A percentile compares a stretch with the other conserved stretches of the same genome.
Conservation (phyloP, 2,329 filamentous ascomycete genomes). For the Passalora sequoiae region DNA sequence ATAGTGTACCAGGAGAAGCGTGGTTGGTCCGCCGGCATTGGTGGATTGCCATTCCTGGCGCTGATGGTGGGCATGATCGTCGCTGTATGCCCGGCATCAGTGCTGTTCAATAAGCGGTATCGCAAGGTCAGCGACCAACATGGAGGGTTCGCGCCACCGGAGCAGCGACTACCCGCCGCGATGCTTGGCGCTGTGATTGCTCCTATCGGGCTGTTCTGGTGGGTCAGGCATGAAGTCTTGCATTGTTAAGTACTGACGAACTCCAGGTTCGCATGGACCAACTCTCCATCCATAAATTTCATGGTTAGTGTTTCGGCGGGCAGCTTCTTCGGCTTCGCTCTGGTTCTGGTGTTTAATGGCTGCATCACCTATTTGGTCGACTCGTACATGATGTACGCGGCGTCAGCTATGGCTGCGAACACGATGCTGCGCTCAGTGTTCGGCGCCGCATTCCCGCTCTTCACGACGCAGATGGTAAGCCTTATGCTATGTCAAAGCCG, state of each 20-base stretch:
- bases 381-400: slow-evolving; percentile 52
- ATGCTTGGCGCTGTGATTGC: slow-evolving; percentile 59
- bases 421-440: slow-evolving; percentile 73
- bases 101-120: slow-evolving; percentile 50
- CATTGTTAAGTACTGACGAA: too few species aligned
- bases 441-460: slow-evolving; percentile 75
- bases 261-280: slow-evolving; percentile 66
- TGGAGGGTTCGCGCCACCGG: slow-evolving; percentile 56
- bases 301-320: slow-evolving; percentile 45
- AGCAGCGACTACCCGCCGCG: slow-evolving; percentile 57
- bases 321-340: slow-evolving; percentile 51
- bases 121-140: slow-evolving; percentile 39
- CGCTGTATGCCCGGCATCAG: slow-evolving; percentile 48
- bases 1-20: slow-evolving; percentile 58
- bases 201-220: slow-evolving; percentile 43
- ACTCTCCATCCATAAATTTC: slow-evolving; percentile 52
- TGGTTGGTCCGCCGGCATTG: slow-evolving; percentile 55
- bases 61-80: slow-evolving; percentile 63
- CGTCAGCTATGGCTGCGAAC: slow-evolving; percentile 67
- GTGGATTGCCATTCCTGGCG: slow-evolving; percentile 61
- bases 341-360: slow-evolving; percentile 60
- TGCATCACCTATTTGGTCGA: slow-evolving; percentile 55
- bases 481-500: neutral
- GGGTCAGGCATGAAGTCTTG: too few species aligned
- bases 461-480: slow-evolving; percentile 57